A percentile compares a stretch with the other conserved stretches of the same genome.
These are phyloP conservation scores for Eutypa lata DNA, from an alignment of 2,329 filamentous ascomycete genomes.

Conservation along the genomic window DNA sequence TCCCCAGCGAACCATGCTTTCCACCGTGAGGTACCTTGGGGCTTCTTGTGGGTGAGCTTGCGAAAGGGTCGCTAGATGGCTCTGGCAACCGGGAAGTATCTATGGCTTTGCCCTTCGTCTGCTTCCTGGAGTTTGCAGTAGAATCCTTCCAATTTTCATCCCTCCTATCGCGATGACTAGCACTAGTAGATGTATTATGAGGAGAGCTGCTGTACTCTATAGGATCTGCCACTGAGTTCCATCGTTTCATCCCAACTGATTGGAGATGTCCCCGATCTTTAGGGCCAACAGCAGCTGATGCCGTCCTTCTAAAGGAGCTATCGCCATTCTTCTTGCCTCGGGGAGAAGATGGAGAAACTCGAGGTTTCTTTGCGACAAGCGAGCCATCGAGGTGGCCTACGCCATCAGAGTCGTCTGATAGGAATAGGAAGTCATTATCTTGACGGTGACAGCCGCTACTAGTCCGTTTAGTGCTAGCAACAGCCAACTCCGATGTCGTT, in stretches of 20 bases:
- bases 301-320: slow-evolving; percentile 10
- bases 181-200: neutral
- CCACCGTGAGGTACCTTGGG: neutral
- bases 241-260: slow-evolving; percentile 14
- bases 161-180: slow-evolving; percentile 1
- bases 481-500: neutral
- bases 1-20: slow-evolving; percentile 1
- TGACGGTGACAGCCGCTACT: slow-evolving; percentile 6
- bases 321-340: slow-evolving; percentile 2
- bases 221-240: slow-evolving; percentile 21
- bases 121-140: slow-evolving; percentile 18
- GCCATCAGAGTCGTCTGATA: slow-evolving; percentile 41
- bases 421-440: slow-evolving; percentile 28
- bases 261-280: slow-evolving; percentile 6
- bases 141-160: slow-evolving; percentile 15
- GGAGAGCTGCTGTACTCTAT: slow-evolving; percentile 29
- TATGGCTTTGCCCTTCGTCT: slow-evolving; percentile 5
- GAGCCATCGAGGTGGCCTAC: slow-evolving; percentile 34
- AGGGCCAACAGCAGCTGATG: slow-evolving; percentile 10
- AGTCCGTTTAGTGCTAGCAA: slow-evolving; percentile 12
- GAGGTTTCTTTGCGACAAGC: slow-evolving; percentile 17
- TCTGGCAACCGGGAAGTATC: slow-evolving; percentile 1
- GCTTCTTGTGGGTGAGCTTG: slow-evolving; percentile 16
- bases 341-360: slow-evolving; percentile 8
- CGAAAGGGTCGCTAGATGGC: slow-evolving; percentile 18